Evolutionary conservation across 2,329 filamentous ascomycete species (phyloP).

Genomic region (Chrysoporthe deuterocubensis): DNA sequence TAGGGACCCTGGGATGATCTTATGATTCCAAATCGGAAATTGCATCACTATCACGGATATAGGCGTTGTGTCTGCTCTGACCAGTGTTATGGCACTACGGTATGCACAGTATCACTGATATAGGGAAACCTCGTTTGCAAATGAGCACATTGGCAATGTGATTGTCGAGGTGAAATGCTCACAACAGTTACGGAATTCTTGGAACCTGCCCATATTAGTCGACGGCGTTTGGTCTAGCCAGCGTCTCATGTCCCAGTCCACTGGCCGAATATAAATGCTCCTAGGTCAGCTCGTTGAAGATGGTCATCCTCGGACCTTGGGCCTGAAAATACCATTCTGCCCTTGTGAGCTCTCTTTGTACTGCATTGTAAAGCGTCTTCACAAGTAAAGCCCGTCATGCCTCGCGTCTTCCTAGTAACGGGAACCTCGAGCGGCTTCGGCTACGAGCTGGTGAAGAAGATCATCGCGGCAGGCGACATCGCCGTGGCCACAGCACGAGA

Average conservation of each 20-base stretch:
- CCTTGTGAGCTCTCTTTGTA: neutral
- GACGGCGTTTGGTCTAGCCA: no score
- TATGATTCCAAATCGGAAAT: neutral
- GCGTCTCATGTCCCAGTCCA: neutral
- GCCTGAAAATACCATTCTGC: neutral
- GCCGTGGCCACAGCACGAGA: slow-evolving; percentile 56
- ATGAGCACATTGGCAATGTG: no score
- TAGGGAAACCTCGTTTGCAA: no score
- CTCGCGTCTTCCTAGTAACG: slow-evolving; percentile 57
- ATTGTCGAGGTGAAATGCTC: no score
- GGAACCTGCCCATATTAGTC: no score
- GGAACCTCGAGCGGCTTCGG: slow-evolving; percentile 58
- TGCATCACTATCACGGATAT: neutral
- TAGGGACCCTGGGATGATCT: neutral
- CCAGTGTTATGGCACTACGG: no score
- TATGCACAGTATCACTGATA: no score
- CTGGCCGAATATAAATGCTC: neutral
- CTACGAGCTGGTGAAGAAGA: slow-evolving; percentile 45
- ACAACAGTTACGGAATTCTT: no score
- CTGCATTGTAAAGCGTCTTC: neutral
- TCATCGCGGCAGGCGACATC: slow-evolving; percentile 50
- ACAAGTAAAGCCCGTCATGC: slow-evolving; percentile 18
- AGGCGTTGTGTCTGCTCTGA: neutral
- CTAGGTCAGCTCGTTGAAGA: neutral
- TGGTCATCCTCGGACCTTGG: neutral